phyloP scores from a whole-genome alignment of 129 eudicot genomes.

The Chrysanthemum seticuspe region DNA sequence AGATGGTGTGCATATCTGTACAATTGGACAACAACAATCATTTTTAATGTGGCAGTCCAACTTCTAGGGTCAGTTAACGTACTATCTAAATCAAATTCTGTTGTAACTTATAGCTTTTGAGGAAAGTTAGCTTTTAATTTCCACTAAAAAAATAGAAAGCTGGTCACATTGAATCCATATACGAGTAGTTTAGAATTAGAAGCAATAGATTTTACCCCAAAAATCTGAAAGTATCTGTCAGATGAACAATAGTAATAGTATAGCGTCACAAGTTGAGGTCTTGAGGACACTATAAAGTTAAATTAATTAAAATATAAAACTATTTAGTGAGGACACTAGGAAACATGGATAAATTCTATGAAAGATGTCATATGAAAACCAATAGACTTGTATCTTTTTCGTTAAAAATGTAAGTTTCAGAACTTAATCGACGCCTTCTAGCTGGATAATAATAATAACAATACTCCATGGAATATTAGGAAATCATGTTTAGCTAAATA shows the following conservation, averaged over 20 bases:
- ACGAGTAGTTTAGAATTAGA: no score
- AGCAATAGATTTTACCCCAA: no score
- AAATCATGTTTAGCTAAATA: neutral
- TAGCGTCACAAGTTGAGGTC: no score
- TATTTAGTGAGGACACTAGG: no score
- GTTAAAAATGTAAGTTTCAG: conserved; percentile 6
- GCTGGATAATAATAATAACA: neutral
- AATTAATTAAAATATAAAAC: no score
- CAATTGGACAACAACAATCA: conserved; percentile 4
- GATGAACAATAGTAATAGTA: no score
- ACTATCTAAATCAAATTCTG: neutral
- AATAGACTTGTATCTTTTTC: neutral
- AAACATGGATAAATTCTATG: no score
- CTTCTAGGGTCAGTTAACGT: neutral
- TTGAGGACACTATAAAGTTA: no score
- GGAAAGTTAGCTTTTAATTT: neutral
- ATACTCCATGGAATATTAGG: neutral
- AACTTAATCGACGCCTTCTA: conserved; percentile 1
- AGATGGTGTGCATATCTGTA: conserved; percentile 87
- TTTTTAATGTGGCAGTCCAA: neutral
- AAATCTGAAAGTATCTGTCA: no score
- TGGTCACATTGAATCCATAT: neutral
- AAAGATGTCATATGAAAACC: conserved; percentile 1
- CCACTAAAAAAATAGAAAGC: no score
- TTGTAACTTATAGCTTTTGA: neutral